Evolutionary conservation across 257 asterid species (phyloP).

Genomic region (Nicotiana benthamiana): DNA sequence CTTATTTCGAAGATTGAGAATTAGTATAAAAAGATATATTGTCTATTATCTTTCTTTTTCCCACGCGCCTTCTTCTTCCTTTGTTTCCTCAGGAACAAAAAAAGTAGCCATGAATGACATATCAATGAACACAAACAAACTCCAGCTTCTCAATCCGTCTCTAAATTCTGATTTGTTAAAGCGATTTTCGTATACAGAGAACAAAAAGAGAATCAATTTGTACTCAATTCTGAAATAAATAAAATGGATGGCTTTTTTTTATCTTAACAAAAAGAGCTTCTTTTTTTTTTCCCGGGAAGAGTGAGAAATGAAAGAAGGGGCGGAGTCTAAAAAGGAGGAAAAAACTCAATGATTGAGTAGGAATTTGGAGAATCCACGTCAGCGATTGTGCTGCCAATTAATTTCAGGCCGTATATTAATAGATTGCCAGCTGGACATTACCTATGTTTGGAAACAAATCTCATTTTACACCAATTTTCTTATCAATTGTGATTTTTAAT

Average conservation of each 20-base stretch:
- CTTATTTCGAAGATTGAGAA: not conserved
- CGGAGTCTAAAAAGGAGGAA: not conserved
- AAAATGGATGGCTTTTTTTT: not conserved
- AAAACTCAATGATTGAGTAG: slow-evolving; percentile 20
- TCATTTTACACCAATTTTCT: not conserved
- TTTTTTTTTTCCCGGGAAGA: not conserved
- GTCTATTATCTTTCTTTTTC: slow-evolving; percentile 25
- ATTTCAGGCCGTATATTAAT: slow-evolving; percentile 16
- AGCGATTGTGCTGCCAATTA: slow-evolving; percentile 7
- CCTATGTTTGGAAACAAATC: not conserved
- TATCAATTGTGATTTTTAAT: not conserved
- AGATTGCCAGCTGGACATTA: slow-evolving; percentile 26
- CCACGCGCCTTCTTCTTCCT: slow-evolving; percentile 35
- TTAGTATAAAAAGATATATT: not conserved
- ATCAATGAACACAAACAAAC: not conserved
- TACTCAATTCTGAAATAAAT: slow-evolving; percentile 5
- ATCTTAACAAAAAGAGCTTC: not conserved
- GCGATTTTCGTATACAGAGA: not conserved
- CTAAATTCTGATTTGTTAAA: not conserved
- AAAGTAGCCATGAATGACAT: slow-evolving; percentile 25
- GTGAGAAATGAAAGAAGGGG: not conserved
- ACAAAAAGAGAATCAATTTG: not conserved
- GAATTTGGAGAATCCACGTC: slow-evolving; percentile 8
- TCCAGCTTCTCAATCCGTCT: not conserved
- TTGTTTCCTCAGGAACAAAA: slow-evolving; percentile 26